Evolutionary conservation across 352 stramenopile genomes (phyloP).

Genomic region (Pythium aphanidermatum): DNA sequence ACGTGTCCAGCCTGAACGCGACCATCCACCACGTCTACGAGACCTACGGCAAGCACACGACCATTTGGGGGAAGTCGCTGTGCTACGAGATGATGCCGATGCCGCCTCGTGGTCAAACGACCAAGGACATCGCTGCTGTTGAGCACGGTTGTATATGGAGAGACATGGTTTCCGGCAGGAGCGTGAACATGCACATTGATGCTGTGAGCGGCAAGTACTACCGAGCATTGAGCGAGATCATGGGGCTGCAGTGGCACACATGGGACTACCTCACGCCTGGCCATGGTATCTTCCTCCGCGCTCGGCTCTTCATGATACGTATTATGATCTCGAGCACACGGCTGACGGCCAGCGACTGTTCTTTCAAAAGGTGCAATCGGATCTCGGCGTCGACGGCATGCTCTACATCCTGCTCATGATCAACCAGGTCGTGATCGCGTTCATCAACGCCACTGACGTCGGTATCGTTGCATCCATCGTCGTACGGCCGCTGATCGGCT

Average conservation of each 20-base stretch:
- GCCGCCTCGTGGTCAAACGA: not conserved
- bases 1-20: slow-evolving; percentile 5
- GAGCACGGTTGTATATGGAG: slow-evolving; percentile 20
- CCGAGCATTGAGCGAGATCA: slow-evolving; percentile 8
- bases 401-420: slow-evolving; percentile 19
- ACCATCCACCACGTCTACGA: not conserved
- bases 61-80: slow-evolving; percentile 15
- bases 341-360: not conserved
- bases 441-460: slow-evolving; percentile 20
- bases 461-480: slow-evolving; percentile 15
- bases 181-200: slow-evolving; percentile 8
- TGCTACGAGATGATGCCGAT: slow-evolving; percentile 18
- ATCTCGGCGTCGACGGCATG: slow-evolving; percentile 18
- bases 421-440: slow-evolving; percentile 12
- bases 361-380: slow-evolving; percentile 3
- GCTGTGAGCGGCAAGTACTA: slow-evolving; percentile 16
- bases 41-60: slow-evolving; percentile 7
- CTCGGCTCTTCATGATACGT: slow-evolving; percentile 9
- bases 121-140: not conserved
- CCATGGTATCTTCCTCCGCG: slow-evolving; percentile 15
- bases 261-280: slow-evolving; percentile 15
- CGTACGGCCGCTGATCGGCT: slow-evolving; percentile 12
- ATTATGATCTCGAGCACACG: slow-evolving; percentile 2
- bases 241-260: slow-evolving; percentile 18
- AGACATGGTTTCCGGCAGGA: slow-evolving; percentile 4